Evolutionary conservation across 768 basidiomycete species (phyloP).

Genomic region (Piloderma croceum): DNA sequence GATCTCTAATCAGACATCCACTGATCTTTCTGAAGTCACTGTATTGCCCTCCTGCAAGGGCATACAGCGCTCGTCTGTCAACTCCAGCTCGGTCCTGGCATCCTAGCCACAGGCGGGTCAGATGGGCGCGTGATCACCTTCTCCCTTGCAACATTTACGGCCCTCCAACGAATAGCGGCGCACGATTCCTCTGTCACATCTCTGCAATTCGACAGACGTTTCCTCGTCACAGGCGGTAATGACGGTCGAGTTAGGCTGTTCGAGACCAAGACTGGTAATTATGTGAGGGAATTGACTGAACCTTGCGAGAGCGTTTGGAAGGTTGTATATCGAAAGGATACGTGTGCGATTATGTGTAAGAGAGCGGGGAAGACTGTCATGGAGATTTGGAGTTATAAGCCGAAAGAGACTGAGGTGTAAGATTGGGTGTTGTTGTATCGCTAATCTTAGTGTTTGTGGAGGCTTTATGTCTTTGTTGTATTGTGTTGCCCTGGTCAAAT

Average conservation of each 20-base stretch:
- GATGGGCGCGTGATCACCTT: slow-evolving; percentile 83
- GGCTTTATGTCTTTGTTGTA: too few relatives aligned
- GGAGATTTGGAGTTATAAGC: slow-evolving; percentile 78
- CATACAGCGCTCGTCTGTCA: slow-evolving; percentile 93
- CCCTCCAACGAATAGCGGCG: slow-evolving; percentile 68
- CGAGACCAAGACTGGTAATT: slow-evolving; percentile 57
- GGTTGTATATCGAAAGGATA: slow-evolving; percentile 66
- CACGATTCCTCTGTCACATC: slow-evolving; percentile 86
- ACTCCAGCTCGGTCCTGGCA: slow-evolving; percentile 64
- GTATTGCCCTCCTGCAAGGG: slow-evolving; percentile 79
- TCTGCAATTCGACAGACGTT: slow-evolving; percentile 79
- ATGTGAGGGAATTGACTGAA: slow-evolving; percentile 73
- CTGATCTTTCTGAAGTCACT: slow-evolving; percentile 44
- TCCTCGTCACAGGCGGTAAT: slow-evolving; percentile 80
- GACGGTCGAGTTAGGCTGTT: slow-evolving; percentile 79
- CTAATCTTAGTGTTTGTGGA: too few relatives aligned
- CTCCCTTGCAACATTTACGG: slow-evolving; percentile 39
- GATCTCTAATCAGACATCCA: background rate
- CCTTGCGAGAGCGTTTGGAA: slow-evolving; percentile 85
- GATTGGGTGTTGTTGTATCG: too few relatives aligned
- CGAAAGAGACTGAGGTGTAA: too few relatives aligned
- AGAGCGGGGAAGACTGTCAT: slow-evolving; percentile 77
- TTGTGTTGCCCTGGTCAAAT: too few relatives aligned
- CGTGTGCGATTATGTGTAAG: slow-evolving; percentile 77
- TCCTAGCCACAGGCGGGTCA: slow-evolving; percentile 80